Conservation (phyloP, 148 eudicot genomes). For the Rhododendron ovatum region DNA sequence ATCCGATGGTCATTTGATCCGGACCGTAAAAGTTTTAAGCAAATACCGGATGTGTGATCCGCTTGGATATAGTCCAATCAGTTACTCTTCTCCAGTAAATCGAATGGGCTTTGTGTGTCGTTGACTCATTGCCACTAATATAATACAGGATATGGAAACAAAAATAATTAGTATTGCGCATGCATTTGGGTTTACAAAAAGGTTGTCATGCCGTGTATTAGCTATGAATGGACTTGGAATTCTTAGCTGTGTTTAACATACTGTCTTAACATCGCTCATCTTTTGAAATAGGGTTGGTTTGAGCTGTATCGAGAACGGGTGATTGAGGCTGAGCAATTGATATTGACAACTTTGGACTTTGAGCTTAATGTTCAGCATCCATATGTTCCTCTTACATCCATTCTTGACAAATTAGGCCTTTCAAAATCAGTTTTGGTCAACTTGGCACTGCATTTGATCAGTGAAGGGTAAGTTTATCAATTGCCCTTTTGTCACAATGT, state of each 20-base stretch:
- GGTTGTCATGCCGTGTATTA: background rate
- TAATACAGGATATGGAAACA: background rate
- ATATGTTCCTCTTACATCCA: slow-evolving; percentile 74
- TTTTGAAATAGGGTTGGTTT: slow-evolving; percentile 75
- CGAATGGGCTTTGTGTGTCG: background rate
- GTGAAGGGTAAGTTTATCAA: slow-evolving; percentile 76
- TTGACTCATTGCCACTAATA: background rate
- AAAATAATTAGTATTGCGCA: background rate
- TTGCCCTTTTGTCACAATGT: background rate
- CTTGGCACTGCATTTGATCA: slow-evolving; percentile 75
- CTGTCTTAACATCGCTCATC: background rate
- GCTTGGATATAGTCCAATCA: background rate
- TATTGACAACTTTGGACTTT: slow-evolving; percentile 82
- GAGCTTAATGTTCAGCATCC: slow-evolving; percentile 96
- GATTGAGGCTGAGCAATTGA: slow-evolving; percentile 80
- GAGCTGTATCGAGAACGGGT: slow-evolving; percentile 85
- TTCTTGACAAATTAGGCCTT: slow-evolving; percentile 80
- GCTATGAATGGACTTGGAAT: background rate
- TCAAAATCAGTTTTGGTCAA: slow-evolving; percentile 71
- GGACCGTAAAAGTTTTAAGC: background rate
- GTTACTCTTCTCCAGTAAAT: background rate
- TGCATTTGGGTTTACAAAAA: background rate
- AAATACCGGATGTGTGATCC: background rate
- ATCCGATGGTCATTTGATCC: background rate
- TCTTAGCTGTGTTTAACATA: background rate